Base-by-base conservation (phyloP, 805 yeast species). In the Babjeviella inositovora region DNA sequence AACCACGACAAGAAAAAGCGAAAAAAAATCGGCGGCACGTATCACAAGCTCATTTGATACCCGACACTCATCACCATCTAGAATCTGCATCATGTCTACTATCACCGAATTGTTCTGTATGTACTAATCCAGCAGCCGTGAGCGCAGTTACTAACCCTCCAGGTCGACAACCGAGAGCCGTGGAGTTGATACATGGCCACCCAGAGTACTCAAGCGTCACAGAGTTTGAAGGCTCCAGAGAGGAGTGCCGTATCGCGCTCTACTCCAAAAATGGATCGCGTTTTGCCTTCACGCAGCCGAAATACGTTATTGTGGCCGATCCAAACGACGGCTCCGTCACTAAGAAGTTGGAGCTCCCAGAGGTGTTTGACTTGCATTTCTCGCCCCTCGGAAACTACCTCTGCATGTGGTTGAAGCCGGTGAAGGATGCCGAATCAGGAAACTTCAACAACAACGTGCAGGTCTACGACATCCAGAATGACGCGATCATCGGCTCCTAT, bases 331-430 rank as follows among this genome's bases (percentile, higher is more conserved):
- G 76, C 11, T 48, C 53, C 5, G 36, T 50, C 10, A 41, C 63
- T 20, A 52, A 58, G 25, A 53, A 47, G 21, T 47, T 82, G 23
- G 69, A 63, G 17, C 50, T 71, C 23, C 41, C 55, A 15, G 93
- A 82, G 32, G 79, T 73, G 10, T 70, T 73, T 38, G 96, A 90
- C 42, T 43, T 90, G 37, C 68, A 70, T 30, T 84, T 90, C 45
- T 80, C 94, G n/a, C 93, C 96, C 7, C 57, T 66, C 22, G 97
- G 95, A 9, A 67, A 70, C 21, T 85, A 59, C 41, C 48, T 90
- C 32, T 67, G 80, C 32, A 69, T 93, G 18, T 90, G 96, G 95
- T 82, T 82, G 35, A 80, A 82, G 40, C 93, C 96, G 4, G 52
- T 65, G 23, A 65, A 73, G 28, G 57, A 67, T 36, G 70, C 66